Percentiles rank a stretch among this genome's conserved stretches.
These are phyloP conservation scores for Bacidia rubella DNA, from an alignment of 495 filamentous ascomycete genomes.

Conservation along the genomic window DNA sequence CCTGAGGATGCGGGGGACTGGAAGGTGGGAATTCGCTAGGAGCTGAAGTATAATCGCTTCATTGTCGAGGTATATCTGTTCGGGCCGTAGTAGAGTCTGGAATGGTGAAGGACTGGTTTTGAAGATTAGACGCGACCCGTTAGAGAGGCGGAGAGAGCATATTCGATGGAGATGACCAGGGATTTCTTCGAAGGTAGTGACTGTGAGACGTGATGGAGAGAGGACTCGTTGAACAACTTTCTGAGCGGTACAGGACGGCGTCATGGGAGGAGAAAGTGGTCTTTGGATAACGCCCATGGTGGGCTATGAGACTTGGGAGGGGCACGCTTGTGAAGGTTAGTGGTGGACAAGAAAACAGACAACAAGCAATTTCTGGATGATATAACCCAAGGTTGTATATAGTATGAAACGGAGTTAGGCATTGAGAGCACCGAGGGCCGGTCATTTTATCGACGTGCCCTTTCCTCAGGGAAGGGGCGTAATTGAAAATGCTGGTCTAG, in stretches of 20 bases:
- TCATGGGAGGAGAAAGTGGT: slow-evolving; percentile 7
- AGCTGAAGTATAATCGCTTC: slow-evolving; percentile 42
- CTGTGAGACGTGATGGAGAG: slow-evolving; percentile 25
- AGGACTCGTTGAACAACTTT: slow-evolving; percentile 29
- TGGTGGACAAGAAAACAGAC: no score
- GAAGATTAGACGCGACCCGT: slow-evolving; percentile 38
- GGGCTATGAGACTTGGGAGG: background rate
- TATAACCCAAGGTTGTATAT: no score
- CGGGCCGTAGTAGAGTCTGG: slow-evolving; percentile 43
- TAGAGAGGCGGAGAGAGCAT: slow-evolving; percentile 39
- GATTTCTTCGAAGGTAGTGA: slow-evolving; percentile 34
- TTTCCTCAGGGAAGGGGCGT: background rate
- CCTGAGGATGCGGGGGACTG: slow-evolving; percentile 38
- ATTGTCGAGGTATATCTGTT: slow-evolving; percentile 39
- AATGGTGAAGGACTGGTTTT: slow-evolving; percentile 38
- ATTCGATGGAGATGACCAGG: slow-evolving; percentile 38
- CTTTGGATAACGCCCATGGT: slow-evolving; percentile 2
- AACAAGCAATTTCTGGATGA: no score
- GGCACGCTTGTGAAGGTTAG: background rate
- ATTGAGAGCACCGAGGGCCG: background rate
- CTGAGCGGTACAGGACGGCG: slow-evolving; percentile 23
- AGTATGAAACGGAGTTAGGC: background rate
- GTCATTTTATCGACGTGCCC: background rate
- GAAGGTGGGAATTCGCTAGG: slow-evolving; percentile 32
- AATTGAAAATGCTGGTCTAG: no score